These are phyloP conservation scores for Clathrospora elynae DNA, from an alignment of 2,329 filamentous ascomycete genomes.

Conservation along the genomic window DNA sequence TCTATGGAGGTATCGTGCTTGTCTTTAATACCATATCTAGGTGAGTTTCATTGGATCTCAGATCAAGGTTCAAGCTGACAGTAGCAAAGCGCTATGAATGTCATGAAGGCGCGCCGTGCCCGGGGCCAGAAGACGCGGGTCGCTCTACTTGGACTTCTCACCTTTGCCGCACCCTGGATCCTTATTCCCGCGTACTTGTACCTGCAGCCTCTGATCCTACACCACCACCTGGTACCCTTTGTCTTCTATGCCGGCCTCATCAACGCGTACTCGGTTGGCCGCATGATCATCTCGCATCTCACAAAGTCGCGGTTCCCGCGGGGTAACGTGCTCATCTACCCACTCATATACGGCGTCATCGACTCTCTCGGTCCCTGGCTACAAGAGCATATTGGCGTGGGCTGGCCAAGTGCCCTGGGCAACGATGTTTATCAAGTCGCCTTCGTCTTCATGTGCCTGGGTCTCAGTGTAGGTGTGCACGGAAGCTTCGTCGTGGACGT, in stretches of 20 bases:
- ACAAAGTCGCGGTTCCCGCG: slow-evolving; percentile 88
- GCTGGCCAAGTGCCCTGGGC: slow-evolving; percentile 49
- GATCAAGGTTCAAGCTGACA: slow-evolving; percentile 9
- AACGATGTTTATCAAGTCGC: slow-evolving; percentile 84
- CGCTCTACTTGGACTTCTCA: slow-evolving; percentile 80
- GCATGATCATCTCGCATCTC: slow-evolving; percentile 94
- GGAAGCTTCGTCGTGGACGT: slow-evolving; percentile 97
- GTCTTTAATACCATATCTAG: slow-evolving; percentile 83
- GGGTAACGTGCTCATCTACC: slow-evolving; percentile 81
- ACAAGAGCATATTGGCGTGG: slow-evolving; percentile 54
- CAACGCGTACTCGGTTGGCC: slow-evolving; percentile 93
- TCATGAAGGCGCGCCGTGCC: slow-evolving; percentile 77
- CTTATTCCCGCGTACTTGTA: slow-evolving; percentile 79
- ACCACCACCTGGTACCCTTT: slow-evolving; percentile 86
- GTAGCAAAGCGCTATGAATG: slow-evolving; percentile 69
- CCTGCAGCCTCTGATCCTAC: slow-evolving; percentile 82
- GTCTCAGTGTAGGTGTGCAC: slow-evolving; percentile 86
- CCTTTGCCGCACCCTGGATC: slow-evolving; percentile 78
- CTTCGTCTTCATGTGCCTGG: slow-evolving; percentile 87
- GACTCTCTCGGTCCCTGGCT: slow-evolving; percentile 79
- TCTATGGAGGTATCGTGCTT: slow-evolving; percentile 80
- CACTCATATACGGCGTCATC: slow-evolving; percentile 75
- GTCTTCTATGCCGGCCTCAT: slow-evolving; percentile 84
- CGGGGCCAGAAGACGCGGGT: slow-evolving; percentile 73
- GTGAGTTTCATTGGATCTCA: slow-evolving; percentile 29